Conservation (phyloP, 202 grass and related monocot genomes). For the Digitaria exilis region DNA sequence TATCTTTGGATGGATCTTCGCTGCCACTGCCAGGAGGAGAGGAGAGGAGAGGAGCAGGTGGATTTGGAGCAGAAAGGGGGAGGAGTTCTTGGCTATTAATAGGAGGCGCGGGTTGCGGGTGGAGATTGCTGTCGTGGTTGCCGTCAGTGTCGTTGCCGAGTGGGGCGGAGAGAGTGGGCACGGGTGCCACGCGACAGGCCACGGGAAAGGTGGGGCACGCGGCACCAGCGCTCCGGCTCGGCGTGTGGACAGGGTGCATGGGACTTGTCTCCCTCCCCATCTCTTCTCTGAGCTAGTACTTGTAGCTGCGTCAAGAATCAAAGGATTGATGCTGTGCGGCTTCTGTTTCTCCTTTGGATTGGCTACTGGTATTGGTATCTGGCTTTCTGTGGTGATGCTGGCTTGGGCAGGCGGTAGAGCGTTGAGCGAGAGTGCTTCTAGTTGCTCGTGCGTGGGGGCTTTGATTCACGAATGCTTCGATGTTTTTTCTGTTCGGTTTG, state of each 20-base stretch:
- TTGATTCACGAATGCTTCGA: not conserved
- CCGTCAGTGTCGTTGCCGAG: constrained; percentile 35
- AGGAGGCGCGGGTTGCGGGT: not conserved
- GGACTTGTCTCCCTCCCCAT: too few species aligned
- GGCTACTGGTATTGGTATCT: too few species aligned
- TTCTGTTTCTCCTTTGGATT: not conserved
- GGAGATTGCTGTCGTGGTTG: not conserved
- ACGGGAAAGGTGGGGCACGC: not conserved
- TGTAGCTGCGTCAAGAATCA: too few species aligned
- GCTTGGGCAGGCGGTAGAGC: not conserved
- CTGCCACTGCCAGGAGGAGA: not conserved
- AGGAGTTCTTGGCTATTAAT: constrained; percentile 40
- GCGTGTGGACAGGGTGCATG: constrained; percentile 45
- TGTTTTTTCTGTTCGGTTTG: not conserved
- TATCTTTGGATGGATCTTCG: constrained; percentile 21
- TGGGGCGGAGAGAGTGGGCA: constrained; percentile 27
- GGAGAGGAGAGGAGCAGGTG: not conserved
- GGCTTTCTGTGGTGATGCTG: not conserved
- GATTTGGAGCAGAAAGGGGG: not conserved
- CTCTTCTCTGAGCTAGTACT: too few species aligned
- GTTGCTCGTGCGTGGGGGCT: not conserved
- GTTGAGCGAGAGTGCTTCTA: not conserved
- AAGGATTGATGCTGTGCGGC: too few species aligned
- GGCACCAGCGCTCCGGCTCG: not conserved
- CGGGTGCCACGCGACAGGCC: not conserved